Evolutionary conservation across 805 yeast species (phyloP).

Genomic region (Suhomyces pyralidae): DNA sequence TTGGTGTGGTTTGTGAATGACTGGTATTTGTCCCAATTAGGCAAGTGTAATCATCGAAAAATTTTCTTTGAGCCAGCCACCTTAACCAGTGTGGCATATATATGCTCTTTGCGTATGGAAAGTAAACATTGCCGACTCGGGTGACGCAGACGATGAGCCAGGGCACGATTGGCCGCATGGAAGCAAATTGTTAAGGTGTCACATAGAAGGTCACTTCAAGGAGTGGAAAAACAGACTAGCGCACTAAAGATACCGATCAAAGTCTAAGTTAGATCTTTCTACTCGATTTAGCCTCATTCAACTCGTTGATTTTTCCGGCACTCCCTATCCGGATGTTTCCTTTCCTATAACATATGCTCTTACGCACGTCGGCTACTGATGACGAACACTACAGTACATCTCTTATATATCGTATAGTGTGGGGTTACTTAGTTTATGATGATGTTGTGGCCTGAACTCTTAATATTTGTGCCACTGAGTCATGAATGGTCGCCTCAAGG

Average conservation of each 20-base stretch:
- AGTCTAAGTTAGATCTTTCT: background rate
- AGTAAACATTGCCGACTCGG: background rate
- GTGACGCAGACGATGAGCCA: background rate
- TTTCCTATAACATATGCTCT: background rate
- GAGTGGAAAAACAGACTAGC: background rate
- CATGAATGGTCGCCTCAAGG: constrained; percentile 16
- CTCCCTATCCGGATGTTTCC: background rate
- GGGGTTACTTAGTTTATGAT: background rate
- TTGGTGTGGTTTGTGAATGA: background rate
- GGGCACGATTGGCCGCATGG: background rate
- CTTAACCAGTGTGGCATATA: background rate
- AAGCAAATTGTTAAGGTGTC: background rate
- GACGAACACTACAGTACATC: background rate
- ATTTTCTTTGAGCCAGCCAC: constrained; percentile 2
- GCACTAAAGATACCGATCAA: background rate
- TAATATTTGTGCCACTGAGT: constrained; percentile 21
- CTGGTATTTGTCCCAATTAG: constrained; percentile 6
- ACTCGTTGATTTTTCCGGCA: background rate
- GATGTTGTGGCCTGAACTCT: background rate
- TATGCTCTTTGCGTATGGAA: background rate
- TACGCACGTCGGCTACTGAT: background rate
- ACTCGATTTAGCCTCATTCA: background rate
- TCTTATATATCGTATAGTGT: background rate
- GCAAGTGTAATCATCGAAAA: constrained; percentile 5
- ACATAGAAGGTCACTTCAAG: background rate